A percentile compares a stretch with the other conserved stretches of the same genome.
Conservation (phyloP, 116 monocot species). For the Phalaenopsis hybrid region DNA sequence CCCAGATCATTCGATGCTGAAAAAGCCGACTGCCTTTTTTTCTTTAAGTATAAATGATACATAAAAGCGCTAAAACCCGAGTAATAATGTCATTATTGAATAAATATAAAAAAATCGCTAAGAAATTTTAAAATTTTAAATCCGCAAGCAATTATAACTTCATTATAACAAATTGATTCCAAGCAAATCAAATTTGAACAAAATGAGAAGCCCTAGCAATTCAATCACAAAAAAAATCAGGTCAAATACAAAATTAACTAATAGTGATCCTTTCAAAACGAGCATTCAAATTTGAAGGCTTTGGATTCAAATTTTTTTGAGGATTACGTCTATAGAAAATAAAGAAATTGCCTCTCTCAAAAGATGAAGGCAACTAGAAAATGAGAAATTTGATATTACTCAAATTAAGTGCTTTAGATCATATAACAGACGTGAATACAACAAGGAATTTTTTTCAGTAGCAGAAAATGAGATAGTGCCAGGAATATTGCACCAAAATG, state of each 20-base stretch:
- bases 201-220: background rate
- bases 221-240: background rate
- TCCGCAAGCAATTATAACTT: background rate
- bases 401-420: background rate
- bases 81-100: background rate
- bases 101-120: background rate
- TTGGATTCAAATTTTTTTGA: background rate
- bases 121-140: background rate
- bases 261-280: background rate
- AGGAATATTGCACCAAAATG: background rate
- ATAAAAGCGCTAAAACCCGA: background rate
- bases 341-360: background rate
- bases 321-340: background rate
- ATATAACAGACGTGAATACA: background rate
- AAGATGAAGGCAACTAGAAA: background rate
- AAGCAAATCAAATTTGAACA: background rate
- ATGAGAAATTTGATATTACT: background rate
- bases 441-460: background rate
- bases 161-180: background rate
- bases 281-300: background rate
- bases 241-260: background rate
- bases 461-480: background rate
- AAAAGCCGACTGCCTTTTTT: background rate
- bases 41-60: background rate
- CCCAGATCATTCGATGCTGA: background rate